Evolutionary conservation across 169 alveolate species (phyloP), one percentile per base, ranked within the genome.

Genomic region (Nephromyces sp.): DNA sequence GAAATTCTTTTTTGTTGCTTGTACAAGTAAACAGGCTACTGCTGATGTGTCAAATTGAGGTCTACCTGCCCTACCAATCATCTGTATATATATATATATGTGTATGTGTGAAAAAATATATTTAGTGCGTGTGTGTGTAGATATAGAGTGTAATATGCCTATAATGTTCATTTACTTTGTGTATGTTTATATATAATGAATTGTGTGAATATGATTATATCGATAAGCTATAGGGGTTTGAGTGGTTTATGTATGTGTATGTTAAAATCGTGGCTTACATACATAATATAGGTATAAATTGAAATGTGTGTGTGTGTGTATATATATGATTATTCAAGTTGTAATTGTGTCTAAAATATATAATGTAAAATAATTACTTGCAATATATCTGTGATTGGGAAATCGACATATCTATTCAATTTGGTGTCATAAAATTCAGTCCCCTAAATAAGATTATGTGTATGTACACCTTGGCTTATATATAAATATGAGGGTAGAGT

Each of bases 1-100:
- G 78, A 89, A 95, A 70, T 95, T 97, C 74, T 96, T 90, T 84
- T 93, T 92, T 32, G 96, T 91, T 75, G 96, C 77, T 35, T 92
- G 95, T 52, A 94, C 95, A 52, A 89, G 75, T 79, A 87, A 72
- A 74, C 81, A 86, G 66, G 78, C 82, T 74, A 75, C 35, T 1
- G 84, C 80, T 67, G 52, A 66, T 34, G 51, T 66, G 66, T 80
- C 90, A 28, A 81, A 75, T 32, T 75, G 72, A 4, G 85, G 84
- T 0, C 85, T 81, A 25, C 85, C 80, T 43, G 90, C 88, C 27
- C 89, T 84, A 25, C 91, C 87, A 67, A 93, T 80, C 97, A 97
- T 94, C 81, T 94, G 94, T 71, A 94, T 75, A 57, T 87, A 82
- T 28, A 88, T 53, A n/a, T 62, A 62, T 15, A 62, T n/a, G n/a